Evolutionary conservation across 1,284 basidiomycete genomes (phyloP).

Genomic region (Tremellales sp.): DNA sequence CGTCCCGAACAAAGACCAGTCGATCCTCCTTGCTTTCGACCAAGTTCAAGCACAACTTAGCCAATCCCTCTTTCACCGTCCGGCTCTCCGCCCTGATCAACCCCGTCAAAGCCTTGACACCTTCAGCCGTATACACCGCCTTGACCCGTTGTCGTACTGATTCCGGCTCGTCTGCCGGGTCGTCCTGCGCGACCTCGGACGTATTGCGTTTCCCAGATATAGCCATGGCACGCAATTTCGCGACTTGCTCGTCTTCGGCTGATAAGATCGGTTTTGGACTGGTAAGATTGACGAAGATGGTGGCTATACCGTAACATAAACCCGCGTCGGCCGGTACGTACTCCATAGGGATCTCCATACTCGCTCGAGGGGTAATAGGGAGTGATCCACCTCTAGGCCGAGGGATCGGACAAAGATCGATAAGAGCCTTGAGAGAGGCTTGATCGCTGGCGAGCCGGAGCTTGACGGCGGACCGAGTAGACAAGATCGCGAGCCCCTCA

Average conservation of each 20-base stretch:
- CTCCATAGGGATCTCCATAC: slow-evolving; percentile 23
- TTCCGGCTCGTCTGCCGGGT: slow-evolving; percentile 54
- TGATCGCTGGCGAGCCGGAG: slow-evolving; percentile 58
- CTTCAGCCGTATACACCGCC: slow-evolving; percentile 59
- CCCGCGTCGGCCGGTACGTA: slow-evolving; percentile 36
- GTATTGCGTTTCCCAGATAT: slow-evolving; percentile 52
- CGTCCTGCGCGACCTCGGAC: slow-evolving; percentile 19
- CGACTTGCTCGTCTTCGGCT: slow-evolving; percentile 74
- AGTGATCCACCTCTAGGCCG: slow-evolving; percentile 47
- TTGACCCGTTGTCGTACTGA: slow-evolving; percentile 61
- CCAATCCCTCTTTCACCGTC: slow-evolving; percentile 46
- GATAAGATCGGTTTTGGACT: slow-evolving; percentile 64
- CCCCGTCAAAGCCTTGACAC: slow-evolving; percentile 60
- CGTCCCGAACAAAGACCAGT: slow-evolving; percentile 73
- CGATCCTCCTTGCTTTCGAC: slow-evolving; percentile 72
- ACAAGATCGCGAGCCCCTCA: slow-evolving; percentile 79
- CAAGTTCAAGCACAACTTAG: slow-evolving; percentile 63
- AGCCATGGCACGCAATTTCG: slow-evolving; percentile 66
- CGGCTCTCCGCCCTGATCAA: slow-evolving; percentile 54
- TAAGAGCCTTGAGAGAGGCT: slow-evolving; percentile 60
- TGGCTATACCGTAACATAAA: slow-evolving; percentile 68
- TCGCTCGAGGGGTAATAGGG: slow-evolving; percentile 52
- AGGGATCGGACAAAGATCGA: slow-evolving; percentile 49
- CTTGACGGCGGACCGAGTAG: slow-evolving; percentile 62
- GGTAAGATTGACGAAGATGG: slow-evolving; percentile 69